Evolutionary conservation across 257 asterid genomes (phyloP).

Genomic region (Przewalskia tangutica): DNA sequence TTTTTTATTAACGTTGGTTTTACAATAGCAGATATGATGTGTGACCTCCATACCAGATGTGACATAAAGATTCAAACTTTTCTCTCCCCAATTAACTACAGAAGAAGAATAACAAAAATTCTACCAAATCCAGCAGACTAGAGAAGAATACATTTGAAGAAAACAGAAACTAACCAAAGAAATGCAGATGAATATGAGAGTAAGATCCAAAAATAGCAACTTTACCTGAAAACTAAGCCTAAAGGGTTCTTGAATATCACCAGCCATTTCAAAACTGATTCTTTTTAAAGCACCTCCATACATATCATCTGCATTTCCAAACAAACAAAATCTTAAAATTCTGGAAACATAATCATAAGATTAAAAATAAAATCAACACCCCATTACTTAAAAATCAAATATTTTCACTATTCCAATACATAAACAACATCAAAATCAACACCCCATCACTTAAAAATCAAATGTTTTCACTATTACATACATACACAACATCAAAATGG

Average conservation of each 20-base stretch:
- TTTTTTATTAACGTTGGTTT: too few relatives aligned
- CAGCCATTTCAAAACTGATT: conserved; percentile 44
- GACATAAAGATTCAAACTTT: not conserved
- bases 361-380: not conserved
- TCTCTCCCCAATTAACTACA: not conserved
- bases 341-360: not conserved
- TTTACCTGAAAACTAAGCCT: conserved; percentile 60
- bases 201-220: conserved; percentile 3
- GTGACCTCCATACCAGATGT: too few relatives aligned
- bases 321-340: not conserved
- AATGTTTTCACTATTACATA: too few relatives aligned
- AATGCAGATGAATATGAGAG: not conserved
- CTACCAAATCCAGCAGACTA: not conserved
- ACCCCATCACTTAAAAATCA: too few relatives aligned
- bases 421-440: not conserved
- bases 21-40: too few relatives aligned
- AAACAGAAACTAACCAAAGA: not conserved
- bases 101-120: not conserved
- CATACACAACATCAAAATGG: not conserved
- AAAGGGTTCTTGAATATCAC: conserved; percentile 57
- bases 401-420: not conserved
- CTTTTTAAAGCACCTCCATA: not conserved
- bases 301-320: not conserved
- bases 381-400: not conserved
- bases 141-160: not conserved